phyloP scores from a whole-genome alignment of 2,329 filamentous ascomycete genomes.

The Cytospora chrysosperma region DNA sequence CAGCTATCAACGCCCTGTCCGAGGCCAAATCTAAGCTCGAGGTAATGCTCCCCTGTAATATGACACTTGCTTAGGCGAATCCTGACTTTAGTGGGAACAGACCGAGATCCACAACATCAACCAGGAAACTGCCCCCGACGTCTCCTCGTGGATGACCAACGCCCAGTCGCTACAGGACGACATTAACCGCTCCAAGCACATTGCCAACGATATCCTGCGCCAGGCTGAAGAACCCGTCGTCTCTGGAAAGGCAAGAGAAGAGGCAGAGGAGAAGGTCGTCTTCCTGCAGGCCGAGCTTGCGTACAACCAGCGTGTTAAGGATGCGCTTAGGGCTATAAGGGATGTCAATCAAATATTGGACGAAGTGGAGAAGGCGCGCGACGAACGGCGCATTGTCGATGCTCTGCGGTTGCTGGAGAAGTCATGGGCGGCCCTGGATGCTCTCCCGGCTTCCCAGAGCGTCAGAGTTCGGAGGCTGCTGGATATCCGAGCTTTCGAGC shows the following conservation, averaged over 20 bases:
- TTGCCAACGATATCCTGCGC: conserved; percentile 77
- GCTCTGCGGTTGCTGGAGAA: conserved; percentile 57
- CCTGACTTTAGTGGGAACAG: conserved; percentile 37
- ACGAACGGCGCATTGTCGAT: conserved; percentile 56
- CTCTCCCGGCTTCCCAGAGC: conserved; percentile 59
- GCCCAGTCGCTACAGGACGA: conserved; percentile 83
- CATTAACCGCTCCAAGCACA: conserved; percentile 74
- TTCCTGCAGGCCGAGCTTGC: conserved; percentile 58
- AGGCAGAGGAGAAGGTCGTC: conserved; percentile 54
- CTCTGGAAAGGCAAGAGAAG: conserved; percentile 51
- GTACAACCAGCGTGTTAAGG: conserved; percentile 57
- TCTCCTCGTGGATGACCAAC: conserved; percentile 82
- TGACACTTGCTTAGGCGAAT: neutral
- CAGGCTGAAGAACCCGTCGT: conserved; percentile 66
- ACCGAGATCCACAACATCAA: conserved; percentile 74
- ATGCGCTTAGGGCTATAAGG: conserved; percentile 51
- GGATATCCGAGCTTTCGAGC: conserved; percentile 60
- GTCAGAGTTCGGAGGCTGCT: conserved; percentile 65
- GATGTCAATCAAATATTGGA: conserved; percentile 61
- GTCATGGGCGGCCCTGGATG: conserved; percentile 57
- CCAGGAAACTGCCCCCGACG: conserved; percentile 72
- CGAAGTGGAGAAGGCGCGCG: conserved; percentile 57
- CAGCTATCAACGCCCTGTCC: conserved; percentile 42
- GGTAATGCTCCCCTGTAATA: conserved; percentile 33
- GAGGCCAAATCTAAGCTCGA: conserved; percentile 45